phyloP scores from a whole-genome alignment of 805 yeast genomes.

The Saccharomycopsis synnaedendra region DNA sequence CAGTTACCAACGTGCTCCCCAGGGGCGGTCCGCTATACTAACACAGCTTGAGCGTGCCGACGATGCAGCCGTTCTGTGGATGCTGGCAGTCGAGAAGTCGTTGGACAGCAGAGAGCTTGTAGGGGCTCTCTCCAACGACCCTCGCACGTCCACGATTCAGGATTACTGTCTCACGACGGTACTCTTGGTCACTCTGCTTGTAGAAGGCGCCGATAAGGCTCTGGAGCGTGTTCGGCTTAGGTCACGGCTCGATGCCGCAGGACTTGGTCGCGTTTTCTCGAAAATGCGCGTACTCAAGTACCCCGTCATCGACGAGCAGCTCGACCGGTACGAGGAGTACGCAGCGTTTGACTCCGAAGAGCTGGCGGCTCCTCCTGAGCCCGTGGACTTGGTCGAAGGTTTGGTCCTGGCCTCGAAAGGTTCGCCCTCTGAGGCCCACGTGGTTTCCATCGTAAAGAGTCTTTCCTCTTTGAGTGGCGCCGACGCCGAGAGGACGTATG shows the following conservation, averaged over 20 bases:
- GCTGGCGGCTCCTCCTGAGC: constrained; percentile 16
- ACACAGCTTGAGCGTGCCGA: constrained; percentile 18
- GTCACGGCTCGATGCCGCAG: constrained; percentile 1
- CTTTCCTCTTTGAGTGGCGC: constrained; percentile 32
- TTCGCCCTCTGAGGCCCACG: constrained; percentile 37
- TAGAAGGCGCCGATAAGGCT: constrained; percentile 13
- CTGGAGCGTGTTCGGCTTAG: constrained; percentile 16
- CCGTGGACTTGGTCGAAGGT: constrained; percentile 23
- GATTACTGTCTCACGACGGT: constrained; percentile 15
- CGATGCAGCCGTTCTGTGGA: constrained; percentile 22
- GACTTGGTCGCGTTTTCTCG: constrained; percentile 29
- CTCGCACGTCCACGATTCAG: constrained; percentile 1
- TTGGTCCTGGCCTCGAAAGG: constrained; percentile 35
- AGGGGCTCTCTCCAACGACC: background rate
- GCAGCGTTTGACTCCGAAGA: constrained; percentile 47
- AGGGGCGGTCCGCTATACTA: constrained; percentile 23
- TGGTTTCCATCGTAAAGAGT: constrained; percentile 42
- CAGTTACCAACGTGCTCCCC: constrained; percentile 20
- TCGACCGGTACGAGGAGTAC: constrained; percentile 45
- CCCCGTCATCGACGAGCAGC: constrained; percentile 53
- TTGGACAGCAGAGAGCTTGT: constrained; percentile 14
- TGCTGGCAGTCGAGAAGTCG: constrained; percentile 21
- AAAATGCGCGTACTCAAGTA: constrained; percentile 41
- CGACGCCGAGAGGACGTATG: background rate
- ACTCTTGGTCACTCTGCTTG: constrained; percentile 12